These are phyloP conservation scores for Basipetospora chlamydospora DNA, from an alignment of 2,329 filamentous ascomycete genomes.

Conservation along the genomic window DNA sequence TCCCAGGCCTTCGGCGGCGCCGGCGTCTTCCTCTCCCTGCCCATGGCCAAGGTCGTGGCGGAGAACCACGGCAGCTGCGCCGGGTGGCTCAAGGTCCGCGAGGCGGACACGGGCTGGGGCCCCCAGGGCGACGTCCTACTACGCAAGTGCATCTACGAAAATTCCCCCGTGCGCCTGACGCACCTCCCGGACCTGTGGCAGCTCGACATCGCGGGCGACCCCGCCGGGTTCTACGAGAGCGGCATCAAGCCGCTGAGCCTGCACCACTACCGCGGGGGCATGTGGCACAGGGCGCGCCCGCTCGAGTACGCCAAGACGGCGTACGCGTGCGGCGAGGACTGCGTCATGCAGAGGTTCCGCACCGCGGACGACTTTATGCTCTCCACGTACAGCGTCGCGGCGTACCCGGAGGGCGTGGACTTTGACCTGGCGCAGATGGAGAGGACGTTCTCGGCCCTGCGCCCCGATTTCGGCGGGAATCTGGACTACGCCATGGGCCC, in stretches of 20 bases:
- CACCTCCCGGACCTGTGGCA: conserved; percentile 39
- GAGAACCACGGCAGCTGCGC: conserved; percentile 30
- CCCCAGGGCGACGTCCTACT: conserved; percentile 41
- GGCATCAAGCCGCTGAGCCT: conserved; percentile 38
- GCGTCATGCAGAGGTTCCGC: conserved; percentile 40
- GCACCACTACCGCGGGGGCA: conserved; percentile 49
- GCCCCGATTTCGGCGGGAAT: conserved; percentile 33
- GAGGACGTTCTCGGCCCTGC: conserved; percentile 36
- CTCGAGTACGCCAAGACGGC: conserved; percentile 32
- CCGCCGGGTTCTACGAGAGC: conserved; percentile 45
- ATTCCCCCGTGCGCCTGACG: conserved; percentile 39
- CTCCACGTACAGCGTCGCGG: conserved; percentile 39
- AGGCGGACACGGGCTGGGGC: conserved; percentile 43
- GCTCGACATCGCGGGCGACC: conserved; percentile 38
- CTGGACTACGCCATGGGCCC: conserved; percentile 37
- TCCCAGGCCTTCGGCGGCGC: conserved; percentile 47
- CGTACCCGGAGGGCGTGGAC: conserved; percentile 26
- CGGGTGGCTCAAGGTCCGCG: conserved; percentile 33
- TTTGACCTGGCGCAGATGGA: conserved; percentile 34
- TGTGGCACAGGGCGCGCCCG: conserved; percentile 37
- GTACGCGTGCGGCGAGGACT: conserved; percentile 38
- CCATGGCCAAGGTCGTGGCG: conserved; percentile 32
- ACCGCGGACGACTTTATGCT: conserved; percentile 30
- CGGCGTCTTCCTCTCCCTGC: conserved; percentile 41
- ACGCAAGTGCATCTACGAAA: conserved; percentile 39